Evolutionary conservation across 345 rosid species (phyloP).

Genomic region (Eucalyptus lansdowneana): DNA sequence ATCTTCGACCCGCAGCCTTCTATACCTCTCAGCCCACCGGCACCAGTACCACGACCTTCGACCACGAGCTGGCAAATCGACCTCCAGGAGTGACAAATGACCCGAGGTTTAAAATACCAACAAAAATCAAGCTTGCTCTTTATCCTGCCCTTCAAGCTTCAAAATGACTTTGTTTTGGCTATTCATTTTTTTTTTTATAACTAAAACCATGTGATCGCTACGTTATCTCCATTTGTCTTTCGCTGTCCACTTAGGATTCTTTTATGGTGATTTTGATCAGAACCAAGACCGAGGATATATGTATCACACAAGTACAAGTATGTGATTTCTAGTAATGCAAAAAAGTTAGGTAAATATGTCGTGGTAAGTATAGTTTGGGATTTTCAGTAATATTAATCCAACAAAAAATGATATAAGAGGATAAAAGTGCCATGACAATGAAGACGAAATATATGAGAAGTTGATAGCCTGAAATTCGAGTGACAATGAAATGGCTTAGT

Average conservation of each 20-base stretch:
- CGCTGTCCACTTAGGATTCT: rapidly evolving
- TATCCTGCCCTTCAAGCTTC: neutral
- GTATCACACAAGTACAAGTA: neutral
- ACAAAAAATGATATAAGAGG: neutral
- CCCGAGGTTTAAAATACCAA: neutral
- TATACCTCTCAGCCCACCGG: neutral
- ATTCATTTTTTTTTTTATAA: neutral
- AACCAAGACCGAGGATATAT: rapidly evolving
- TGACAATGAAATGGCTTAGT: neutral
- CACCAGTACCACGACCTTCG: neutral
- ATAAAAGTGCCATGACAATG: neutral
- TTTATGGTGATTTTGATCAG: neutral
- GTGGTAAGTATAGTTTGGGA: neutral
- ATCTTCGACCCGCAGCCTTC: neutral
- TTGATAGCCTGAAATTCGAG: neutral
- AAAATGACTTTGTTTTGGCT: neutral
- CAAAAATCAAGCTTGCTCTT: neutral
- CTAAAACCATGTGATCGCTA: neutral
- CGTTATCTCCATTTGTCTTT: neutral
- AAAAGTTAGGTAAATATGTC: neutral
- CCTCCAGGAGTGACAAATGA: neutral
- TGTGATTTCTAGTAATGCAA: neutral
- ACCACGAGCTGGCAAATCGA: neutral
- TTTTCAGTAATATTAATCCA: neutral
- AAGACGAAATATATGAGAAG: neutral